Base-by-base conservation (phyloP, 176 grass and related monocot genomes). In the Aegilops longissima region DNA sequence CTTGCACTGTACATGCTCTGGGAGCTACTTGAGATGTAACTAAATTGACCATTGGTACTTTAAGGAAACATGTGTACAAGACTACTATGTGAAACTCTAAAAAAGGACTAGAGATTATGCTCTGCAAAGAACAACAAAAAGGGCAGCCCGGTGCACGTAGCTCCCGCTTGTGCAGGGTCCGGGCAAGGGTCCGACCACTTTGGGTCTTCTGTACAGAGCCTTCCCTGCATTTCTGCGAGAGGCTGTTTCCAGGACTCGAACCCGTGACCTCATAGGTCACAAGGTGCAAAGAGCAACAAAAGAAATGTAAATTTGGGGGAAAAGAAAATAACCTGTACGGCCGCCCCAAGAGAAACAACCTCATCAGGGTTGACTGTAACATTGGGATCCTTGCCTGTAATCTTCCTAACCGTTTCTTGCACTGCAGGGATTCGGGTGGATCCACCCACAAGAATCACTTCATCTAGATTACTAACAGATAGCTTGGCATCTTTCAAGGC, bases 351-450 rank as follows among this genome's bases (percentile, higher is more conserved):
- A 52, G 94, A 93, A 83, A 98, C 97, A 82, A 96, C 97, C 85
- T 98, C 97, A 73, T 99, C 97, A 70, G 97, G 94, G 79, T 99
- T 99, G 54, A 99, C 97, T 31, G 97, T 99, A 78, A 99, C 97
- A 93, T 99, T 99, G 12, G 97, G 97, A 70, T 99, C 97, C 86
- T 96, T 99, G 74, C 92, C 92, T 31, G 97, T 99, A 23, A 96
- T 79, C 69, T 96, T 99, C 80, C 42, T 96, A 79, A 96, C 97
- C 75, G 96, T 87, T 77, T 94, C 94, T 87, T 98, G 94, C 68
- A 98, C 97, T 35, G 97, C 85, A 87, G 97, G 97, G 31, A 99
- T 96, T 77, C 97, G 88, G 21, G 97, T 99, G 71, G 97, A 99
- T 78, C 97, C 97, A 80, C 97, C 97, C 82, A 99, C 97, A 81